Percentiles rank a stretch among this genome's conserved stretches.
Conservation (phyloP, 306 rosid species). For the Cajanus cajan region DNA sequence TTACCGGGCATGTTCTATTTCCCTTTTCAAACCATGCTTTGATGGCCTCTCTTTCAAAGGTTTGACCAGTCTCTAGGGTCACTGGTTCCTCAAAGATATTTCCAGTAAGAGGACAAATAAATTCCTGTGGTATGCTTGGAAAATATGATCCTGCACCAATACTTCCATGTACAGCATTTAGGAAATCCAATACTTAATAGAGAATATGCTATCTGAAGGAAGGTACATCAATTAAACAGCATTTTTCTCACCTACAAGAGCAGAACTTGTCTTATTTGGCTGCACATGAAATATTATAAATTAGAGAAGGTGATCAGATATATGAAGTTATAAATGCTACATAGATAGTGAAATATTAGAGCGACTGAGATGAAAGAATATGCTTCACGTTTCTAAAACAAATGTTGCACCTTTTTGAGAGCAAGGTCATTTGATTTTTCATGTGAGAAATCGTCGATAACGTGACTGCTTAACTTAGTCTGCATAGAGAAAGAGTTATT, state of each 20-base stretch:
- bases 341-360: slow-evolving; percentile 29
- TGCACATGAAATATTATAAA: slow-evolving; percentile 39
- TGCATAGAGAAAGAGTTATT: slow-evolving; percentile 25
- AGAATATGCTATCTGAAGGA: slow-evolving; percentile 3
- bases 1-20: slow-evolving; percentile 70
- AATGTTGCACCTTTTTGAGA: slow-evolving; percentile 34
- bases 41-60: slow-evolving; percentile 67
- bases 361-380: slow-evolving; percentile 4
- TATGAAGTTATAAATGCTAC: slow-evolving; percentile 8
- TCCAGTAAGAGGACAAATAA: slow-evolving; percentile 73
- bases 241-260: slow-evolving; percentile 55
- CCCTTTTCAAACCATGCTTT: slow-evolving; percentile 77
- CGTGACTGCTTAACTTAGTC: slow-evolving; percentile 21
- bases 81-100: slow-evolving; percentile 75
- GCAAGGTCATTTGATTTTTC: slow-evolving; percentile 35
- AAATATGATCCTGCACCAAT: slow-evolving; percentile 51
- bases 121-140: slow-evolving; percentile 59
- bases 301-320: slow-evolving; percentile 26
- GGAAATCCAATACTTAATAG: slow-evolving; percentile 21
- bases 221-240: not conserved
- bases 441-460: slow-evolving; percentile 27
- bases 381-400: slow-evolving; percentile 27
- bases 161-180: slow-evolving; percentile 14
- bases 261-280: slow-evolving; percentile 43
- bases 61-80: slow-evolving; percentile 79